Base-by-base conservation (phyloP, 768 basidiomycete species). In the Daedaleopsis sinensis region DNA sequence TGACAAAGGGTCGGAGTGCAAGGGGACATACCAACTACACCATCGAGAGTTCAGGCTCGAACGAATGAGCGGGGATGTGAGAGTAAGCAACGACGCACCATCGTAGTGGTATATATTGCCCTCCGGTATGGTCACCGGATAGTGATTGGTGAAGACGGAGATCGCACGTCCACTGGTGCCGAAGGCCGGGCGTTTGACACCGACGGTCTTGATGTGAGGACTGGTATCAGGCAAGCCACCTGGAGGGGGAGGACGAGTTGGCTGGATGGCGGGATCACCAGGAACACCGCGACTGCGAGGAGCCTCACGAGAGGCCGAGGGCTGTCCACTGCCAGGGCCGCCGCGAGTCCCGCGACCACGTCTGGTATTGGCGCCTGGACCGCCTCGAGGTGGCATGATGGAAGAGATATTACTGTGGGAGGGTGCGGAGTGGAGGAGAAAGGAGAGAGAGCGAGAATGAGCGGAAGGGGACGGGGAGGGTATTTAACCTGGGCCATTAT, bases 31-130 rank as follows among this genome's bases (percentile, higher is more conserved):
- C 65, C 67, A 38, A 68, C 68, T 68, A 52, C 11, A 46, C 23
- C 24, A 19, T 43, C n/a, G 13, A 27, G 13, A 18, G 35, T n/a
- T 51, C 19, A 19, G 0, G 18, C 36, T 49, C 23, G 13, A n/a
- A 47, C 27, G 18, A 24, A 24, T 53, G 18, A 50, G 44, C 9
- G 24, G 61, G 38, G 13, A 27, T 18, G 44, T 19, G 38, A 55
- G 38, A 48, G 50, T 57, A 27, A 44, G 39, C 10, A 44, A 21
- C 16, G 54, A 70, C 87, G 63, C 69, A 89, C 92, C 86, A 71
- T 94, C 91, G 67, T 93, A 93, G 67, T 93, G 92, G 62, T 88
- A 80, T 43, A 92, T 91, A 32, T 83, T 80, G 7, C 71, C 74
- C 23, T 87, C 81, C 0, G 91, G 86, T 16, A 89, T 84, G 0